Evolutionary conservation across 768 basidiomycete species (phyloP).

Genomic region (Suillus discolor): DNA sequence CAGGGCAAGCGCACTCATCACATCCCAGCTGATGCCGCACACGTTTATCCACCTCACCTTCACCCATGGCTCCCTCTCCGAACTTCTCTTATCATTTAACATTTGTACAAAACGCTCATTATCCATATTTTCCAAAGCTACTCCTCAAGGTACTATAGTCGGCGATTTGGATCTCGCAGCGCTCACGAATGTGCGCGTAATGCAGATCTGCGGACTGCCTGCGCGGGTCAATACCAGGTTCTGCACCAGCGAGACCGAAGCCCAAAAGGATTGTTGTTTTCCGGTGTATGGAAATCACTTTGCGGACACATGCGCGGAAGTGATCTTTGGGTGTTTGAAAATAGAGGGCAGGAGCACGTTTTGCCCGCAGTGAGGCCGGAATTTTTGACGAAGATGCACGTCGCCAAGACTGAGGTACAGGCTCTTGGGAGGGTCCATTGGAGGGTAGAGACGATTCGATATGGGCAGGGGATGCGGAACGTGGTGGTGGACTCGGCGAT

Average conservation of each 20-base stretch:
- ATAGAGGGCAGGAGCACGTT: constrained; percentile 15
- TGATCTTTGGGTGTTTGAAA: constrained; percentile 45
- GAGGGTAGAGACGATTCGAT: constrained; percentile 15
- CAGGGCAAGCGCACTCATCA: constrained; percentile 66
- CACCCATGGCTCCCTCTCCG: constrained; percentile 57
- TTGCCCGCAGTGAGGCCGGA: constrained; percentile 5
- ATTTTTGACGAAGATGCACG: background rate
- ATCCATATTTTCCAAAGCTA: constrained; percentile 55
- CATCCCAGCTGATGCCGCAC: constrained; percentile 70
- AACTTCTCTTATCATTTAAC: constrained; percentile 46
- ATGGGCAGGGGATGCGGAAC: constrained; percentile 18
- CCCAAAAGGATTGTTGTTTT: constrained; percentile 42
- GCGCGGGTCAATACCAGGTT: constrained; percentile 72
- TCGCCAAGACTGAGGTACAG: constrained; percentile 3
- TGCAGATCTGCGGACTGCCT: constrained; percentile 54
- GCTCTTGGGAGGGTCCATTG: background rate
- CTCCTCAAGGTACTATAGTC: constrained; percentile 65
- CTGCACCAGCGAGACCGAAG: constrained; percentile 53
- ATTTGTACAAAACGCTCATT: constrained; percentile 64
- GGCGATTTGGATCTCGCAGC: constrained; percentile 66
- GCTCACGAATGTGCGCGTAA: constrained; percentile 59
- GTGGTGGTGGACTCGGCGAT: background rate
- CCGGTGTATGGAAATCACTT: constrained; percentile 64
- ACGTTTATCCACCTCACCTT: constrained; percentile 79
- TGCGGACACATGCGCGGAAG: constrained; percentile 58